Percentiles rank a stretch among this genome's conserved stretches.
phyloP scores from a whole-genome alignment of 352 stramenopile genomes.

The Pseudoperonospora humuli region DNA sequence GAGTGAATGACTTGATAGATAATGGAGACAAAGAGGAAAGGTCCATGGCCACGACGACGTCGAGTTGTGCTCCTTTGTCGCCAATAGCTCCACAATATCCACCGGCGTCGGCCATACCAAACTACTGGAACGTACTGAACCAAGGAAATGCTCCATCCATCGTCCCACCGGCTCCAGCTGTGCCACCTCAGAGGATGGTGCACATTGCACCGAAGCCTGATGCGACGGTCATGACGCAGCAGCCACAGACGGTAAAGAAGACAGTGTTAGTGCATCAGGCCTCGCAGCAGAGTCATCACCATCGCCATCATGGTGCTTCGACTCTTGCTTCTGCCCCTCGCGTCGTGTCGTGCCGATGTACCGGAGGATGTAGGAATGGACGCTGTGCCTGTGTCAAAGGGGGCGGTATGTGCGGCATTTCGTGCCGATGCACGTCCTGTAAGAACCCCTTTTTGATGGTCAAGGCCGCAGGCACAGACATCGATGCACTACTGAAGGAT shows the following conservation, averaged over 20 bases:
- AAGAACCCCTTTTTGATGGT: conserved; percentile 85
- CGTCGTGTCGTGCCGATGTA: conserved; percentile 71
- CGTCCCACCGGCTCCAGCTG: conserved; percentile 16
- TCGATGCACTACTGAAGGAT: conserved; percentile 65
- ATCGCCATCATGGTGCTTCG: conserved; percentile 7
- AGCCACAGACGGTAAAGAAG: conserved; percentile 3
- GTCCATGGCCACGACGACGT: neutral
- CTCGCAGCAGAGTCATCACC: conserved; percentile 3
- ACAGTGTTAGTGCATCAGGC: conserved; percentile 1
- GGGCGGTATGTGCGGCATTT: conserved; percentile 62
- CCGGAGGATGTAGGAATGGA: conserved; percentile 70
- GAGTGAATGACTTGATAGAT: conserved; percentile 24
- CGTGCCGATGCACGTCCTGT: conserved; percentile 78
- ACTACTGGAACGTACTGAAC: conserved; percentile 85
- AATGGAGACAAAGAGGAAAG: conserved; percentile 11
- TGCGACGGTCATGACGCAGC: too few species aligned
- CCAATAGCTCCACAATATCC: conserved; percentile 39
- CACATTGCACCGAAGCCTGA: conserved; percentile 74
- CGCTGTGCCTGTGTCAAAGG: conserved; percentile 80
- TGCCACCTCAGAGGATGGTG: conserved; percentile 47
- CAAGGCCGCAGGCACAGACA: conserved; percentile 62
- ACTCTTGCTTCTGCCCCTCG: conserved; percentile 24
- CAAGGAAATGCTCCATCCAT: conserved; percentile 37
- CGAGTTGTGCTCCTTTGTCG: conserved; percentile 9
- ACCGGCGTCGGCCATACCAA: conserved; percentile 62